These are phyloP conservation scores for Aspergillus pseudonomiae DNA, from an alignment of 2,329 filamentous ascomycete genomes.

Conservation along the genomic window DNA sequence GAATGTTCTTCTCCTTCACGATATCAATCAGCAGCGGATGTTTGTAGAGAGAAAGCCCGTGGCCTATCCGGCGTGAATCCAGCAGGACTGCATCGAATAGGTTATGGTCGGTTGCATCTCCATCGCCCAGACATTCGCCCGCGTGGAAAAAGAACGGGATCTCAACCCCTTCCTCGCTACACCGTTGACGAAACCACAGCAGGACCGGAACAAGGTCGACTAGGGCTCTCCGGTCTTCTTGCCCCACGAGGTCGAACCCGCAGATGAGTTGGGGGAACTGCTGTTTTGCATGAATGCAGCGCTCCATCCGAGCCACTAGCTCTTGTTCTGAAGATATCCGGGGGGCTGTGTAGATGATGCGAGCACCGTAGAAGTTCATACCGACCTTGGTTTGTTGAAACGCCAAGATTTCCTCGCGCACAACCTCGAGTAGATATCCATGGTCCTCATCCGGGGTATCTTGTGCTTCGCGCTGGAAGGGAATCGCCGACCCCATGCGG, in stretches of 20 bases:
- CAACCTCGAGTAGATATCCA: too few relatives aligned
- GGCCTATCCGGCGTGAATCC: slow-evolving; percentile 81
- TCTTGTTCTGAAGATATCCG: slow-evolving; percentile 45
- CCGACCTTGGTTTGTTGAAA: slow-evolving; percentile 73
- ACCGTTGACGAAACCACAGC: slow-evolving; percentile 88
- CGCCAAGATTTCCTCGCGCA: slow-evolving; percentile 67
- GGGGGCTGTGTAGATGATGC: slow-evolving; percentile 79
- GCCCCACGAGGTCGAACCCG: slow-evolving; percentile 85
- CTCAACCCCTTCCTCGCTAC: slow-evolving; percentile 70
- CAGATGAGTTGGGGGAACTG: slow-evolving; percentile 75
- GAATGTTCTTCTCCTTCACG: slow-evolving; percentile 80
- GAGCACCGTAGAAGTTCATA: slow-evolving; percentile 76
- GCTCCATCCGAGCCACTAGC: slow-evolving; percentile 65
- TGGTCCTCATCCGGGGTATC: too few relatives aligned
- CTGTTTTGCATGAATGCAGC: slow-evolving; percentile 80
- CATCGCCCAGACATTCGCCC: slow-evolving; percentile 83
- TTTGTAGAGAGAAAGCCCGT: slow-evolving; percentile 84
- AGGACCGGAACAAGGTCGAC: slow-evolving; percentile 76
- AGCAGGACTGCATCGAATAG: slow-evolving; percentile 84
- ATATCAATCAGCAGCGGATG: slow-evolving; percentile 85
- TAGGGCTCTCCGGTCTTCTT: slow-evolving; percentile 79
- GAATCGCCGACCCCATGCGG: slow-evolving; percentile 66
- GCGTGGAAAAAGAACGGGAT: slow-evolving; percentile 95
- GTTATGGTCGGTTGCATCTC: slow-evolving; percentile 75
- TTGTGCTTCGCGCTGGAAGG: slow-evolving; percentile 55